A percentile compares a stretch with the other conserved stretches of the same genome.
Evolutionary conservation across 73 alveolate species (phyloP).

Genomic region (Paramecium bursaria): DNA sequence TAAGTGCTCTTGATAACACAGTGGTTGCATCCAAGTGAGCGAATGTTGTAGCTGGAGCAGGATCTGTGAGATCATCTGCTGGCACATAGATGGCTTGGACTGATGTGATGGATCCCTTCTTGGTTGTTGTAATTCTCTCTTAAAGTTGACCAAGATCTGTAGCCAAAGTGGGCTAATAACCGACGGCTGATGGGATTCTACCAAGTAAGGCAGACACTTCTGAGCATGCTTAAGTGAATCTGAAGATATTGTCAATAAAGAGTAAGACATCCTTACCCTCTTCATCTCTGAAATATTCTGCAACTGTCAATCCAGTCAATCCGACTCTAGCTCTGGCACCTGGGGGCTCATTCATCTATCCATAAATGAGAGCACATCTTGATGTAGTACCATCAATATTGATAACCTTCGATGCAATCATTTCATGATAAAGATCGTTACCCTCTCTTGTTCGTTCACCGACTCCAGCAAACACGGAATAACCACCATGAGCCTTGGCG

Average conservation of each 20-base stretch:
- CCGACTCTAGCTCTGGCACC: conserved; percentile 99
- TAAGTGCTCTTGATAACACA: conserved; percentile 91
- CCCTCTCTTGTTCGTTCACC: conserved; percentile 96
- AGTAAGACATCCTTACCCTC: conserved; percentile 98
- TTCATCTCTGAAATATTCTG: conserved; percentile 98
- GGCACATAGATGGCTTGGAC: conserved; percentile 98
- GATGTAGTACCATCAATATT: conserved; percentile 75
- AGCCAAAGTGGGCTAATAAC: conserved; percentile 98
- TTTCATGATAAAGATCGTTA: conserved; percentile 91
- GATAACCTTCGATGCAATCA: conserved; percentile 86
- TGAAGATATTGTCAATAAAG: conserved; percentile 97
- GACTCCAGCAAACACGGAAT: conserved; percentile 98
- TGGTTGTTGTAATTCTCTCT: conserved; percentile 97
- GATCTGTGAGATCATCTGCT: conserved; percentile 98
- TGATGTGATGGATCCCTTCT: conserved; percentile 97
- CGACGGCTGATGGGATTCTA: conserved; percentile 99
- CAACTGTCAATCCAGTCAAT: conserved; percentile 96
- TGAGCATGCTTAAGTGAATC: conserved; percentile 98
- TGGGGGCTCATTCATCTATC: conserved; percentile 99
- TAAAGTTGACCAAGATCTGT: conserved; percentile 96
- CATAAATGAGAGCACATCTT: conserved; percentile 96
- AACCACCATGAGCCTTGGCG: conserved; percentile 96
- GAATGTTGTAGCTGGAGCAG: conserved; percentile 99
- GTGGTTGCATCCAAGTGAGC: conserved; percentile 99
- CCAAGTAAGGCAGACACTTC: conserved; percentile 99